phyloP scores from a whole-genome alignment of 495 filamentous ascomycete species.

The Aspergillus funiculosus region DNA sequence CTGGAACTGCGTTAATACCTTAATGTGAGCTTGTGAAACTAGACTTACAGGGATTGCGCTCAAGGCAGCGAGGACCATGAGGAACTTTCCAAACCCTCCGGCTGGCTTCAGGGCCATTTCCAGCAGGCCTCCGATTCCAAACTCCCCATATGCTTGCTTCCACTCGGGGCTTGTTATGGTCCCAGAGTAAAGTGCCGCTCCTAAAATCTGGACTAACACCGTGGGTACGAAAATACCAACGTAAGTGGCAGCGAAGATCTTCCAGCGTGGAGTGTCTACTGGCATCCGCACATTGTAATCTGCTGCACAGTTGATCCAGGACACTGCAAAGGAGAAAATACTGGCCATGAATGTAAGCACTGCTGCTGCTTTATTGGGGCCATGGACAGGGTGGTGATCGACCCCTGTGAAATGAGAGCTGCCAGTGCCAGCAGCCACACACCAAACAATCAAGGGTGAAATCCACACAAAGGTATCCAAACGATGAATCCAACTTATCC shows the following conservation, averaged over 20 bases:
- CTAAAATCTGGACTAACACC: slow-evolving; percentile 60
- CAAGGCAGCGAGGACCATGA: slow-evolving; percentile 32
- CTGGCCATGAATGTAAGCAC: slow-evolving; percentile 59
- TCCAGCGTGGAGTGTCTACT: slow-evolving; percentile 37
- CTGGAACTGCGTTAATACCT: slow-evolving; percentile 7
- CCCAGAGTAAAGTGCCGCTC: slow-evolving; percentile 57
- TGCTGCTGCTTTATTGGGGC: slow-evolving; percentile 47
- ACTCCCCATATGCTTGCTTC: slow-evolving; percentile 43
- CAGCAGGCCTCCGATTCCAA: slow-evolving; percentile 56
- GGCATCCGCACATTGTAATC: slow-evolving; percentile 68
- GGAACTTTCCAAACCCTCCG: slow-evolving; percentile 35
- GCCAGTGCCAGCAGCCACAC: slow-evolving; percentile 33
- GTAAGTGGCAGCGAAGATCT: slow-evolving; percentile 58
- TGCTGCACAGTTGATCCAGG: slow-evolving; percentile 59
- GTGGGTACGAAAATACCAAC: slow-evolving; percentile 55
- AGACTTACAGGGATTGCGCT: slow-evolving; percentile 31
- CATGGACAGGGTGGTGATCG: slow-evolving; percentile 39
- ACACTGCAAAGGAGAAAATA: slow-evolving; percentile 59
- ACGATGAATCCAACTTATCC: slow-evolving; percentile 26
- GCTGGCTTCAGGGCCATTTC: slow-evolving; percentile 49
- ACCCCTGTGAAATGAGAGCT: slow-evolving; percentile 25
- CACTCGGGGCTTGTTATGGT: slow-evolving; percentile 42
- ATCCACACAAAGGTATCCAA: slow-evolving; percentile 31
- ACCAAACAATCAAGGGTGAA: slow-evolving; percentile 35
- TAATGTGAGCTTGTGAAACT: background rate